These are phyloP conservation scores for Elsinoe australis DNA, from an alignment of 2,329 filamentous ascomycete genomes.

Conservation along the genomic window DNA sequence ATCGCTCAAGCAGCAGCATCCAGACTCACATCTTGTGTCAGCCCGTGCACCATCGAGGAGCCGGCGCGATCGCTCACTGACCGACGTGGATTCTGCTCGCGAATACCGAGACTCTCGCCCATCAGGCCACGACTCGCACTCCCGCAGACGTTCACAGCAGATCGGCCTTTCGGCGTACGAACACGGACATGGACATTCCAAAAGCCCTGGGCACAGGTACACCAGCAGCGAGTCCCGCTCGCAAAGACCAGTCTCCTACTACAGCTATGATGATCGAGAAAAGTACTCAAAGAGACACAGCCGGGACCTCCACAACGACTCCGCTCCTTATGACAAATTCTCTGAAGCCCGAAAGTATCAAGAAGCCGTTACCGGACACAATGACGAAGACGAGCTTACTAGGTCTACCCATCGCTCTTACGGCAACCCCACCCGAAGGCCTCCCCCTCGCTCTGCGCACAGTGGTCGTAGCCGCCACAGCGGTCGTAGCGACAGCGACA, in stretches of 20 bases:
- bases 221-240: conserved; percentile 2
- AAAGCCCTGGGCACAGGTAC: conserved; percentile 8
- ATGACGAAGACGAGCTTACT: conserved; percentile 7
- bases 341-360: conserved; percentile 5
- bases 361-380: conserved; percentile 1
- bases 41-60: background rate
- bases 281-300: conserved; percentile 1
- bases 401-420: conserved; percentile 5
- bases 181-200: background rate
- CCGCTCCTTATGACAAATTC: background rate
- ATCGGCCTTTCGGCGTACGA: background rate
- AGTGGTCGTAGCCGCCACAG: conserved; percentile 14
- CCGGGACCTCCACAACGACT: background rate
- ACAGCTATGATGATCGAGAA: conserved; percentile 4
- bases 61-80: conserved; percentile 2
- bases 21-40: background rate
- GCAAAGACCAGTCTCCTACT: background rate
- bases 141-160: conserved; percentile 4
- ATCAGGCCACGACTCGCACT: background rate
- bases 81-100: conserved; percentile 1
- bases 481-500: background rate
- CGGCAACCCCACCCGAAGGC: background rate
- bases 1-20: conserved; percentile 1
- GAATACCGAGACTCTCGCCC: too few species aligned
- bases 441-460: background rate